These are phyloP conservation scores for Phytophthora parvispora DNA, from an alignment of 352 stramenopile species.

Conservation along the genomic window DNA sequence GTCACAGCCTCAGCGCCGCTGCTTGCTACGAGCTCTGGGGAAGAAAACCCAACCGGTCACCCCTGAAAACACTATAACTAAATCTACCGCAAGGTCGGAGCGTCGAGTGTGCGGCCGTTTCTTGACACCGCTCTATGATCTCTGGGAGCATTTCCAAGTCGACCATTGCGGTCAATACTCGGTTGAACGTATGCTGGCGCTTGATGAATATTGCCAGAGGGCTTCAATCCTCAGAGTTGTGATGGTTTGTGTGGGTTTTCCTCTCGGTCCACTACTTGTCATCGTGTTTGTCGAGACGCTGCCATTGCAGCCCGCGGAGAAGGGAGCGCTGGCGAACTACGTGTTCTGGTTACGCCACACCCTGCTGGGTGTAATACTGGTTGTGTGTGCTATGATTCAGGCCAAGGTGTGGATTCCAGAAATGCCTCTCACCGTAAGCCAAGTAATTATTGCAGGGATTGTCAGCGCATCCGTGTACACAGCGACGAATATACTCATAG, in stretches of 20 bases:
- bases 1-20: no score
- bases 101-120: not conserved
- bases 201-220: not conserved
- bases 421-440: not conserved
- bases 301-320: not conserved
- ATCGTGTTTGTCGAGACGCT: not conserved
- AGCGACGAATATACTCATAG: not conserved
- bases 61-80: no score
- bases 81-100: no score
- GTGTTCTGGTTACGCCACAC: conserved; percentile 25
- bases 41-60: no score
- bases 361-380: not conserved
- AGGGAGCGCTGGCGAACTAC: conserved; percentile 25
- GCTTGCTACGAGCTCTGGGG: no score
- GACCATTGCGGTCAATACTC: not conserved
- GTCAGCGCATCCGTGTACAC: not conserved
- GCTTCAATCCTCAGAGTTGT: not conserved
- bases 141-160: not conserved
- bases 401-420: conserved; percentile 15
- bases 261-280: not conserved
- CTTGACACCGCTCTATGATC: not conserved
- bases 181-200: not conserved
- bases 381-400: conserved; percentile 9
- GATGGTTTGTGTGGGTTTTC: not conserved
- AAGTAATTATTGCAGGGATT: conserved; percentile 1